Base-by-base conservation (phyloP, 805 yeast species). In the Candida glaebosa region DNA sequence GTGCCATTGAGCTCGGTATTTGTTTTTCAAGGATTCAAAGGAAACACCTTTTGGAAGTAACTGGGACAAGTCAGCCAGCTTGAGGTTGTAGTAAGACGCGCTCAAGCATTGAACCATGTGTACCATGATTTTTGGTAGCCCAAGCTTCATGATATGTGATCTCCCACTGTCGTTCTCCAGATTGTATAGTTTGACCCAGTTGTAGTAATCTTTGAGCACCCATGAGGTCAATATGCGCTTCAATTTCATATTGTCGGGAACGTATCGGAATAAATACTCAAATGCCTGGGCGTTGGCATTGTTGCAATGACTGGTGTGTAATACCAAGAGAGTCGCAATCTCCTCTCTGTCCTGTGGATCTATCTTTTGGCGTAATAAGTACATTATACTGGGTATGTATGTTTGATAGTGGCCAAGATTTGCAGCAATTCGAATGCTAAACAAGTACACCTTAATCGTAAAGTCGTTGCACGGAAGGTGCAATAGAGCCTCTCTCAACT, bases 401-500 rank as follows among this genome's bases (percentile, higher is more conserved):
- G 83, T 68, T 45, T 77, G 76, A 50, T 73, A 71, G 43, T 76
- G 75, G 6, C 78, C 78, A 3, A 66, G 50, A 3, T 65, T 57
- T 0, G 76, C 64, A 1, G 79, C 60, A 17, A 75, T 62, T 25
- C 78, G 51, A 6, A 73, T 65, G 0, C 83, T 76, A 28, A 65
- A 68, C 20, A 79, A 46, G 43, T 67, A 74, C 17, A 81, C 81
- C n/a, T 58, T 54, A 37, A 62, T 65, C 7, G 71, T 53, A 41
- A 78, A 75, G 22, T 56, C 57, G 35, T 61, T 63, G 0, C 74
- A 63, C 12, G 51, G 46, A 3, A 55, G 41, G n/a, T 62, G 52
- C 15, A 81, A 53, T 25, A 79, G 51, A 6, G 83, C 76, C 51
- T 81, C 86, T 34, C 87, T 53, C 14, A 81, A 60, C 43, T 78